A percentile compares a stretch with the other conserved stretches of the same genome.
These are phyloP conservation scores for Parastagonospora nodorum DNA, from an alignment of 2,329 filamentous ascomycete genomes.

Conservation along the genomic window DNA sequence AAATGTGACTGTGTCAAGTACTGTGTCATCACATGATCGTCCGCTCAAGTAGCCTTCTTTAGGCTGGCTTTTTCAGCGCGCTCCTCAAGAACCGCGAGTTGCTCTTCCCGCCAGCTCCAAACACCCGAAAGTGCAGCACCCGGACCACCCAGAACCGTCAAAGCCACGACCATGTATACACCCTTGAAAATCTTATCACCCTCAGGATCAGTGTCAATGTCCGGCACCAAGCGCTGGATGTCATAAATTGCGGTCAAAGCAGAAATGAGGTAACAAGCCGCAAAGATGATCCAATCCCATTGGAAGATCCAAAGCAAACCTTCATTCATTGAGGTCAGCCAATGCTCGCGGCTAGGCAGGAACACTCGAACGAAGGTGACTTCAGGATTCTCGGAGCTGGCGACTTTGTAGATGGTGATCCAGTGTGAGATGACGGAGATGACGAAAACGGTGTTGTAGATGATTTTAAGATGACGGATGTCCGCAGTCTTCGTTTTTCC, in stretches of 20 bases:
- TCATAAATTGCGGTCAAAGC: slow-evolving; percentile 18
- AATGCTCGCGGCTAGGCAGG: slow-evolving; percentile 13
- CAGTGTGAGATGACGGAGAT: slow-evolving; percentile 11
- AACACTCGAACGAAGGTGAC: slow-evolving; percentile 16
- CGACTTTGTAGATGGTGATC: slow-evolving; percentile 15
- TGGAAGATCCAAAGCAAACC: slow-evolving; percentile 24
- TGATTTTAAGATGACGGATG: slow-evolving; percentile 9
- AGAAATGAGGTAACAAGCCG: slow-evolving; percentile 3
- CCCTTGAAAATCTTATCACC: slow-evolving; percentile 12
- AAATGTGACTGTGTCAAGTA: too few relatives aligned
- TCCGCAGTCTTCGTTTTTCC: slow-evolving; percentile 14
- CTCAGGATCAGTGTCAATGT: slow-evolving; percentile 8
- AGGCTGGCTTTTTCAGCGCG: neutral
- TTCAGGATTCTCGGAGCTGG: slow-evolving; percentile 12
- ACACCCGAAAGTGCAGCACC: slow-evolving; percentile 14
- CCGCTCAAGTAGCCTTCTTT: slow-evolving; percentile 16
- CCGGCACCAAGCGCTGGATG: slow-evolving; percentile 11
- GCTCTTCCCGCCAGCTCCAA: slow-evolving; percentile 24
- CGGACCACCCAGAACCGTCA: slow-evolving; percentile 15
- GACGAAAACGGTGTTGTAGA: slow-evolving; percentile 13
- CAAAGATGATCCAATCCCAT: slow-evolving; percentile 21
- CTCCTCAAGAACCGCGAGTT: slow-evolving; percentile 15
- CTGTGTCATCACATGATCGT: neutral
- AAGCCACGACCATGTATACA: slow-evolving; percentile 3
- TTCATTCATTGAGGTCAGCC: slow-evolving; percentile 6